These are phyloP conservation scores for Monilinia aucupariae DNA, from an alignment of 2,329 filamentous ascomycete genomes.

Conservation along the genomic window DNA sequence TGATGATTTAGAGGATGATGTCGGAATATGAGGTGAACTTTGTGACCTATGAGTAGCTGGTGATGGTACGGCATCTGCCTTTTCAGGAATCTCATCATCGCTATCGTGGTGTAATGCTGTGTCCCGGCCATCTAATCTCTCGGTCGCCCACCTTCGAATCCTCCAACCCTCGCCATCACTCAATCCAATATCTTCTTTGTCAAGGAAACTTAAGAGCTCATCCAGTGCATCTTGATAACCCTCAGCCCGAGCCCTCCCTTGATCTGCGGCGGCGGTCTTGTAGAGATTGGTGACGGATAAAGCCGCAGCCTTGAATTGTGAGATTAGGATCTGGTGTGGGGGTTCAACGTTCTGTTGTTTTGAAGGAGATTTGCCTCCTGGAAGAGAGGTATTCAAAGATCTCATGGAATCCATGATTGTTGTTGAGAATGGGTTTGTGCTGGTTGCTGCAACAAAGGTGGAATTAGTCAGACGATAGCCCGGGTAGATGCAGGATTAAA, in stretches of 20 bases:
- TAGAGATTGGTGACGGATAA: slow-evolving; percentile 94
- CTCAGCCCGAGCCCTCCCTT: slow-evolving; percentile 67
- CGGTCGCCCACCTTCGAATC: slow-evolving; percentile 60
- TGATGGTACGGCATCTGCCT: slow-evolving; percentile 54
- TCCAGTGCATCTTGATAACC: slow-evolving; percentile 94
- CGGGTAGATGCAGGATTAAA: slow-evolving; percentile 8
- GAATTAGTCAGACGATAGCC: slow-evolving; percentile 13
- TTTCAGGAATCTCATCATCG: slow-evolving; percentile 60
- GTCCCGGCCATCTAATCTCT: slow-evolving; percentile 61
- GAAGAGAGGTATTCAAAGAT: slow-evolving; percentile 56
- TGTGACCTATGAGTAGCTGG: slow-evolving; percentile 50
- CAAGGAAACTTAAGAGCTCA: slow-evolving; percentile 78
- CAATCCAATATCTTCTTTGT: slow-evolving; percentile 73
- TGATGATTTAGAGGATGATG: slow-evolving; percentile 23
- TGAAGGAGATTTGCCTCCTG: slow-evolving; percentile 42
- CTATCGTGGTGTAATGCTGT: slow-evolving; percentile 53
- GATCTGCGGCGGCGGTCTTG: slow-evolving; percentile 77
- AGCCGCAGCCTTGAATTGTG: slow-evolving; percentile 82
- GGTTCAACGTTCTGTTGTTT: slow-evolving; percentile 41
- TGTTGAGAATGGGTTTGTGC: slow-evolving; percentile 12
- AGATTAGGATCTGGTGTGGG: slow-evolving; percentile 66
- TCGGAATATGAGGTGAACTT: slow-evolving; percentile 37
- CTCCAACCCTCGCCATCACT: slow-evolving; percentile 70
- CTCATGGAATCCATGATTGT: slow-evolving; percentile 57
- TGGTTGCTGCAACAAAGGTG: slow-evolving; percentile 9